Conservation (phyloP, 257 asterid species). For the Ehretia macrophylla region DNA sequence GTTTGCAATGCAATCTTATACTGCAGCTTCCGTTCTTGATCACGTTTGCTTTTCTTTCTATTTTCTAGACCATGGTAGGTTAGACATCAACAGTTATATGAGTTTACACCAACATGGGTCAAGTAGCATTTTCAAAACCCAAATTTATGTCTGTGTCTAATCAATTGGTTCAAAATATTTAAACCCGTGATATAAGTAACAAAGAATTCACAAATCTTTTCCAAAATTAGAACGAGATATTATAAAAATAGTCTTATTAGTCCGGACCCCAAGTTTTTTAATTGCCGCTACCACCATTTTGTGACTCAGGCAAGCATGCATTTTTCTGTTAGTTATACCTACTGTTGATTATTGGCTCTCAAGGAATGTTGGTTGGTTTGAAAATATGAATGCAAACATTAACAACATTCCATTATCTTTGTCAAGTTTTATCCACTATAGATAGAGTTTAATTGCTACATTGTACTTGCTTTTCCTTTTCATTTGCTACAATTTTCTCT, state of each 20-base stretch:
- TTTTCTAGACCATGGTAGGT: not conserved
- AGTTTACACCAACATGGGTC: too few relatives aligned
- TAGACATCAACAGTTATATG: not conserved
- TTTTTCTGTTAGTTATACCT: conserved; percentile 18
- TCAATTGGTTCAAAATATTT: too few relatives aligned
- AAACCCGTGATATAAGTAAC: too few relatives aligned
- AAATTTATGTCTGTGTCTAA: too few relatives aligned
- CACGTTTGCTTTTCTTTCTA: not conserved
- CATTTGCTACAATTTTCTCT: not conserved
- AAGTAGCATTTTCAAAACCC: too few relatives aligned
- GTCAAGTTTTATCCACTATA: not conserved
- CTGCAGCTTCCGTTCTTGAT: too few relatives aligned
- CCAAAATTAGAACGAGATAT: too few relatives aligned
- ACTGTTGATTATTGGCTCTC: conserved; percentile 11
- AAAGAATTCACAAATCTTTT: too few relatives aligned
- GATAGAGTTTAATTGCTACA: not conserved
- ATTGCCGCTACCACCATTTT: too few relatives aligned
- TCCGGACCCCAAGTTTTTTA: too few relatives aligned
- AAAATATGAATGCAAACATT: conserved; percentile 8
- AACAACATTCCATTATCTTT: conserved; percentile 4
- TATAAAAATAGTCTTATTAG: too few relatives aligned
- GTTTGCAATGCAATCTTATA: too few relatives aligned
- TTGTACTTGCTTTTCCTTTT: not conserved
- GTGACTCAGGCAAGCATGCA: not conserved
- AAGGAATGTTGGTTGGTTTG: conserved; percentile 6